Percentiles rank a stretch among this genome's conserved stretches.
Evolutionary conservation across 129 eudicot species (phyloP).

Genomic region (Tagetes erecta): DNA sequence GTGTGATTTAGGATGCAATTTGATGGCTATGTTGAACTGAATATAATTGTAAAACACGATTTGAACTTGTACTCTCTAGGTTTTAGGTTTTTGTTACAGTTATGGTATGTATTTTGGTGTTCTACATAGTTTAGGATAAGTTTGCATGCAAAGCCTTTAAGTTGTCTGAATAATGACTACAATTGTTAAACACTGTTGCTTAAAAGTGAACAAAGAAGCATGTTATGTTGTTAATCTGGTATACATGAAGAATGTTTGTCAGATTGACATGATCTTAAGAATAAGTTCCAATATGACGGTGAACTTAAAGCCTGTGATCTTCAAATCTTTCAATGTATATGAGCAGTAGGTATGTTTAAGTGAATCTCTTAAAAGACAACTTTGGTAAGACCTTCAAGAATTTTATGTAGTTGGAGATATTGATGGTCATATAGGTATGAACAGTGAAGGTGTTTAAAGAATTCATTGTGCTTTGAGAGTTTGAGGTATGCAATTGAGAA

Average conservation of each 20-base stretch:
- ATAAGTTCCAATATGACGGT: background rate
- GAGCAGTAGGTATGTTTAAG: background rate
- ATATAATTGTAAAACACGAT: background rate
- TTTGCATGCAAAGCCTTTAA: no score
- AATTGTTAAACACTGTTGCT: background rate
- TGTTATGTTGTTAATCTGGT: background rate
- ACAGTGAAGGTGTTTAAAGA: background rate
- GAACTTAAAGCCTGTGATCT: background rate
- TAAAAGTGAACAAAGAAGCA: background rate
- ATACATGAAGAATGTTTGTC: background rate
- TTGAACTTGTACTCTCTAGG: background rate
- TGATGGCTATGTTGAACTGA: background rate
- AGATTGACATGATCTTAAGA: constrained; percentile 9
- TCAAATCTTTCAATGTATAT: background rate
- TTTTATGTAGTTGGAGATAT: background rate
- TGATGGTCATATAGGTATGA: no score
- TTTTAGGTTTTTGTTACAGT: background rate
- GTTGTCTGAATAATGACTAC: no score
- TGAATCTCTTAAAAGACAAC: no score
- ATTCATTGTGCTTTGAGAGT: background rate
- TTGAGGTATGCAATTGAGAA: background rate
- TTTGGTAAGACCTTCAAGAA: background rate
- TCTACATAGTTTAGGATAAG: no score
- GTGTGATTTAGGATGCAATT: background rate
- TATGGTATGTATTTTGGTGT: background rate